Evolutionary conservation across 1,284 basidiomycete genomes (phyloP), one percentile per base, ranked within the genome.

Genomic region (Cryptococcus sp.): DNA sequence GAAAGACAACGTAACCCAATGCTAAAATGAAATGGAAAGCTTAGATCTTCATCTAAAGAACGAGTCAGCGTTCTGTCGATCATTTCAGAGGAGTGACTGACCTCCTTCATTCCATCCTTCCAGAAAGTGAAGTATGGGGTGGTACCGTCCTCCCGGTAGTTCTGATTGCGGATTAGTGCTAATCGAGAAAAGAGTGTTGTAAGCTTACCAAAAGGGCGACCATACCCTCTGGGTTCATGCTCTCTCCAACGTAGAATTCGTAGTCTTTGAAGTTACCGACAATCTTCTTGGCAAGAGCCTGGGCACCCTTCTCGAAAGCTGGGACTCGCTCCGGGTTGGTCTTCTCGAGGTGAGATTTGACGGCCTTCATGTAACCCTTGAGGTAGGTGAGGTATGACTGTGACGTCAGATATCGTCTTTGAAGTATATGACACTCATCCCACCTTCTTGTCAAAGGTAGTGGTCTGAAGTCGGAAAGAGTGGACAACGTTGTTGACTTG

Each of bases 401-500:
- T 30, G 13, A 15, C 11, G 50, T 23, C 23, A 23, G 23, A 35
- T 31, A 50, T 36, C 49, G 41, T 33, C 34, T 13, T 52, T 52
- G 14, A 23, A 45, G 30, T 8, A n/a, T 3, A 8, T 46, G 44
- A 13, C 44, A 46, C 10, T 10, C 38, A n/a, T 56, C 64, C 58
- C 41, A 74, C 73, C 71, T 97, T 97, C 80, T 98, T 98, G 81
- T 98, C 93, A 78, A 96, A 98, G 6, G 71, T 42, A 34, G 91
- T 95, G 41, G 76, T 49, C 73, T 90, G 84, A 60, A 99, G 87
- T 71, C 93, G 88, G 86, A 95, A 94, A 50, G 92, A 91, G 82
- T 93, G 80, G 59, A 87, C 87, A 65, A 98, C 82, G 79, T 98
- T 92, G 86, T 94, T 98, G 73, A 96, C 88, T 63, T 81, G 80